Evolutionary conservation across 768 basidiomycete genomes (phyloP).

Genomic region (Amanita rubescens): DNA sequence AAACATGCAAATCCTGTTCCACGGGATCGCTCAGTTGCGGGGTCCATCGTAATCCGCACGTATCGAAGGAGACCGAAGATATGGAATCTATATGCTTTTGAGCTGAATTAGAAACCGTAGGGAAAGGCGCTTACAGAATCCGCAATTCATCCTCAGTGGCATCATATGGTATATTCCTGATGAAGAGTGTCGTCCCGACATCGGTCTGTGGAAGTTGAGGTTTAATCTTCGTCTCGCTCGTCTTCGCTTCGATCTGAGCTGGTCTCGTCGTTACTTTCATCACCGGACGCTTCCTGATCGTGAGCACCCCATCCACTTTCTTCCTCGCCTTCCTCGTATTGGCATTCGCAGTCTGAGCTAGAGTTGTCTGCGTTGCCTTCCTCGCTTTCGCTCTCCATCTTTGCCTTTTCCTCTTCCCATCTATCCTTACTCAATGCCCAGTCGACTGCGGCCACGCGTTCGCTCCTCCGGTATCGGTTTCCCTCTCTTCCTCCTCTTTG

Average conservation of each 20-base stretch:
- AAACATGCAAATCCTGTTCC: constrained; percentile 97
- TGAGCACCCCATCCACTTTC: constrained; percentile 40
- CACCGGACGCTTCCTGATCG: constrained; percentile 27
- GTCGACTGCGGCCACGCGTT: constrained; percentile 83
- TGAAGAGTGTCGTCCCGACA: constrained; percentile 85
- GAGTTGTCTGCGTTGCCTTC: constrained; percentile 19
- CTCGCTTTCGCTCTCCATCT: constrained; percentile 28
- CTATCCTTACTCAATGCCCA: constrained; percentile 94
- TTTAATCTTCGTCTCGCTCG: constrained; percentile 31
- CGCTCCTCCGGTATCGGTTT: constrained; percentile 29
- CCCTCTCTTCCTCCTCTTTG: constrained; percentile 24
- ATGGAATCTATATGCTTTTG: constrained; percentile 58
- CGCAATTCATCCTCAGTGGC: constrained; percentile 92
- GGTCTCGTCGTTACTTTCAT: constrained; percentile 29
- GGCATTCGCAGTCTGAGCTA: constrained; percentile 8
- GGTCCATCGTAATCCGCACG: constrained; percentile 84
- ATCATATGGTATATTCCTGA: constrained; percentile 88
- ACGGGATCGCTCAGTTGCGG: constrained; percentile 74
- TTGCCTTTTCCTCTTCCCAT: constrained; percentile 76
- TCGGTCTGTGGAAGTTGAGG: constrained; percentile 78
- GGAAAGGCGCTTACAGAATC: constrained; percentile 49
- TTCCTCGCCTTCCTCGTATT: constrained; percentile 25
- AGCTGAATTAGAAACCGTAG: background rate
- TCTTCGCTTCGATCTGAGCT: constrained; percentile 28
- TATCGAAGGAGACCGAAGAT: constrained; percentile 90